Percentiles rank a stretch among this genome's conserved stretches.
Evolutionary conservation across 2,329 filamentous ascomycete genomes (phyloP).

Genomic region (Fusarium irregulare): DNA sequence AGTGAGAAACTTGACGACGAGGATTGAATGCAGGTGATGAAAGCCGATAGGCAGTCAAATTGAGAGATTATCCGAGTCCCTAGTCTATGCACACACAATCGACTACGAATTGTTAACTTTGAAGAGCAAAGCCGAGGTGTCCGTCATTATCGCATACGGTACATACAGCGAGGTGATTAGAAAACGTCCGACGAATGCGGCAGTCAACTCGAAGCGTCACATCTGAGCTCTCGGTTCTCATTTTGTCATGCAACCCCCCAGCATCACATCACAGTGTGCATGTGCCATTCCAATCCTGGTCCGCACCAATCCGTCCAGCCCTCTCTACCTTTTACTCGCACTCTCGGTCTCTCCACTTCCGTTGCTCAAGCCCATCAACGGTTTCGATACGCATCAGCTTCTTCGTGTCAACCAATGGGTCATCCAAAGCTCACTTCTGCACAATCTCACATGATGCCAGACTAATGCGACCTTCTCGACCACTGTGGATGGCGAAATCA

Average conservation of each 20-base stretch:
- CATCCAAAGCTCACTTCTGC: constrained; percentile 23
- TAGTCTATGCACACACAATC: constrained; percentile 12
- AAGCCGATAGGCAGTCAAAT: constrained; percentile 23
- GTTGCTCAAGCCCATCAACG: constrained; percentile 27
- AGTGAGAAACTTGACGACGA: constrained; percentile 24
- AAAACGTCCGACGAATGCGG: constrained; percentile 17
- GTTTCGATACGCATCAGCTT: constrained; percentile 28
- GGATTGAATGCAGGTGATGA: constrained; percentile 29
- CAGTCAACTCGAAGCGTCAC: constrained; percentile 35
- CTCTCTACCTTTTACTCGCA: constrained; percentile 8
- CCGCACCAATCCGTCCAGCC: constrained; percentile 37
- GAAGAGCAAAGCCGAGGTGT: constrained; percentile 26
- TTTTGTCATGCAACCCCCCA: constrained; percentile 33
- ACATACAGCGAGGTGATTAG: background rate
- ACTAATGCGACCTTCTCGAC: constrained; percentile 45
- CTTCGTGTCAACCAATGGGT: constrained; percentile 30
- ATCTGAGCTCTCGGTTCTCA: constrained; percentile 39
- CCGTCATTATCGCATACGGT: constrained; percentile 18
- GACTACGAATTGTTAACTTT: constrained; percentile 20
- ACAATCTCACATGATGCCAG: constrained; percentile 46
- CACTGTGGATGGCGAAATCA: constrained; percentile 39
- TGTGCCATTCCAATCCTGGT: constrained; percentile 17
- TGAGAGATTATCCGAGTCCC: constrained; percentile 19
- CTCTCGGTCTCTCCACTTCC: constrained; percentile 24
- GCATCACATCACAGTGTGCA: constrained; percentile 42